Percentiles rank a stretch among this genome's conserved stretches.
phyloP scores from a whole-genome alignment of 805 yeast species.

The Wickerhamomyces silvicola region DNA sequence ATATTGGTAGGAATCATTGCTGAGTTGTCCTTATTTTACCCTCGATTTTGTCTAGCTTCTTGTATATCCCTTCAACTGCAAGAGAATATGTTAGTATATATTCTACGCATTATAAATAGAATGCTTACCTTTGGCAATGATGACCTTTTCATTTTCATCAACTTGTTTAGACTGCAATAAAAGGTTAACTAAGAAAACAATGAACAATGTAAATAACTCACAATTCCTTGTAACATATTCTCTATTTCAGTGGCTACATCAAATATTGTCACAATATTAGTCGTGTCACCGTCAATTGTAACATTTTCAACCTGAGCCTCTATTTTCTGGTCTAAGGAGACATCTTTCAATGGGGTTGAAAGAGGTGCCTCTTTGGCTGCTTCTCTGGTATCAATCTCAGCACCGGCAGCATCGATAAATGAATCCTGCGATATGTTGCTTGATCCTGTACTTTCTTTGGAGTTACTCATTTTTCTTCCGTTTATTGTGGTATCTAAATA shows the following conservation, averaged over 20 bases:
- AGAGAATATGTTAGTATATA: constrained; percentile 4
- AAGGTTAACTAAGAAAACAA: not conserved
- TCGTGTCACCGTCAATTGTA: not conserved
- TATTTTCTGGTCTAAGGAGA: not conserved
- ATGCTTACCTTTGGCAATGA: constrained; percentile 11
- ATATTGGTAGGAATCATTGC: not conserved
- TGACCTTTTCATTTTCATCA: constrained; percentile 18
- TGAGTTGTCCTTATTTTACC: constrained; percentile 5
- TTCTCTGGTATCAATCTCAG: not conserved
- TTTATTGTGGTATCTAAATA: no score
- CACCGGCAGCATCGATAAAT: constrained; percentile 1
- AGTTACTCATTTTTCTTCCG: no score
- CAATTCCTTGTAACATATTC: constrained; percentile 16
- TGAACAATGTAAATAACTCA: constrained; percentile 4
- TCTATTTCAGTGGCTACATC: constrained; percentile 27
- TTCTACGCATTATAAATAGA: not conserved
- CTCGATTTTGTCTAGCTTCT: constrained; percentile 20
- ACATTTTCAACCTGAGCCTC: not conserved
- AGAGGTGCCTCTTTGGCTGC: constrained; percentile 4
- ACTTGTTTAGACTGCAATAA: constrained; percentile 9
- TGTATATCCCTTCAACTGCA: constrained; percentile 19
- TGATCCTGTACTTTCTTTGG: no score
- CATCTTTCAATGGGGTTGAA: constrained; percentile 4
- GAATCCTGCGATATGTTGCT: constrained; percentile 1
- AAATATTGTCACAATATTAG: constrained; percentile 20